These are phyloP conservation scores for Rheum nobile DNA, from an alignment of 148 eudicot genomes.

Conservation along the genomic window DNA sequence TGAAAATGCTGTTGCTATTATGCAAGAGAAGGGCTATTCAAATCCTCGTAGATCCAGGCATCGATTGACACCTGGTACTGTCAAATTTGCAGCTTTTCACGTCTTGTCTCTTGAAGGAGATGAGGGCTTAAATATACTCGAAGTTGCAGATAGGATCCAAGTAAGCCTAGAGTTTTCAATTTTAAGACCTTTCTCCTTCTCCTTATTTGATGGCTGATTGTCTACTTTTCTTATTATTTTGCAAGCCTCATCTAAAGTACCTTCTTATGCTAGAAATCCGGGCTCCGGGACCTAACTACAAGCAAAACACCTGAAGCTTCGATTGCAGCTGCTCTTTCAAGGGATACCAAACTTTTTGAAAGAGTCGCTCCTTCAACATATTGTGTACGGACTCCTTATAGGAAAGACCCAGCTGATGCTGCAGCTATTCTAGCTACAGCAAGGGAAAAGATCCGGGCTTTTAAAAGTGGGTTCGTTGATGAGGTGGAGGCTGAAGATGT, in stretches of 20 bases:
- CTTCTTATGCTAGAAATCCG: constrained; percentile 51
- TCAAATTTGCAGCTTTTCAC: constrained; percentile 89
- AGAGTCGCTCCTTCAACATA: constrained; percentile 94
- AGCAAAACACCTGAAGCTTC: constrained; percentile 98
- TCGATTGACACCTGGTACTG: constrained; percentile 93
- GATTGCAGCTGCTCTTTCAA: constrained; percentile 85
- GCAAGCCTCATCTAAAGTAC: background rate
- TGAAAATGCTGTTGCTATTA: constrained; percentile 66
- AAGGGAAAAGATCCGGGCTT: constrained; percentile 57
- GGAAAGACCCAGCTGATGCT: constrained; percentile 73
- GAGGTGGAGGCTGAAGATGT: constrained; percentile 54
- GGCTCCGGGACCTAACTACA: constrained; percentile 84
- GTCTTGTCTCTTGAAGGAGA: constrained; percentile 82
- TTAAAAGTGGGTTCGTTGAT: constrained; percentile 48
- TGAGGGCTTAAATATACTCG: constrained; percentile 65
- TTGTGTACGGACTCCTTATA: constrained; percentile 62
- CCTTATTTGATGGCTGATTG: background rate
- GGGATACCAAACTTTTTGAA: constrained; percentile 87
- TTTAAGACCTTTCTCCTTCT: too few species aligned
- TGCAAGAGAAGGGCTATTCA: constrained; percentile 76
- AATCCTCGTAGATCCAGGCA: constrained; percentile 83
- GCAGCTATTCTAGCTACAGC: constrained; percentile 55
- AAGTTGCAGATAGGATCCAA: constrained; percentile 91
- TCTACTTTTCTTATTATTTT: constrained; percentile 7
- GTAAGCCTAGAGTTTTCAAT: constrained; percentile 16